phyloP scores from a whole-genome alignment of 2,329 filamentous ascomycete species.

The Colletotrichum ledebouriae region DNA sequence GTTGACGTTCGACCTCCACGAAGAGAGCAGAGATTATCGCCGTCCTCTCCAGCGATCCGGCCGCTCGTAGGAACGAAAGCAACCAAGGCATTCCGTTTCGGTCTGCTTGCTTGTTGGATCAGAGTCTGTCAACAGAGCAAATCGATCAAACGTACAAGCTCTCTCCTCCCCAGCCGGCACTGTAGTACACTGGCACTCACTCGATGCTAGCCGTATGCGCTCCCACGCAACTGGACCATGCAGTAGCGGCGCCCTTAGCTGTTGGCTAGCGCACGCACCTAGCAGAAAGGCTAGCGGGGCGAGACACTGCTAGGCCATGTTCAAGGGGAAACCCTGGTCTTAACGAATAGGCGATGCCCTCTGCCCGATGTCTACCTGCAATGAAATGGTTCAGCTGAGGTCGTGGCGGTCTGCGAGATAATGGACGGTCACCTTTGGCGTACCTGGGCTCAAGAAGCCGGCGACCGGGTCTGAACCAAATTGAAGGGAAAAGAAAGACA shows the following conservation, averaged over 20 bases:
- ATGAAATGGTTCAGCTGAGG: conserved; percentile 38
- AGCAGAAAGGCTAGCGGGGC: conserved; percentile 21
- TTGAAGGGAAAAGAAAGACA: conserved; percentile 10
- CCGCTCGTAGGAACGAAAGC: conserved; percentile 24
- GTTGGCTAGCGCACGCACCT: conserved; percentile 37
- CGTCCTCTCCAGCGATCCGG: not conserved
- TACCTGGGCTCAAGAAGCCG: conserved; percentile 23
- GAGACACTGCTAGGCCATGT: conserved; percentile 35
- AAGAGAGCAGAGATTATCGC: no score
- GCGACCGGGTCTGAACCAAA: conserved; percentile 16
- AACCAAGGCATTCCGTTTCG: conserved; percentile 9
- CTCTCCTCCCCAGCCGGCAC: conserved; percentile 24
- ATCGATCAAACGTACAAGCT: conserved; percentile 30
- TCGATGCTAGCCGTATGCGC: conserved; percentile 37
- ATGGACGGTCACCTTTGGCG: conserved; percentile 20
- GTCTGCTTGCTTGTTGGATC: conserved; percentile 25
- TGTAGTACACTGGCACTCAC: conserved; percentile 24
- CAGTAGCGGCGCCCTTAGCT: conserved; percentile 37
- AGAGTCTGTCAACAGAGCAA: conserved; percentile 13
- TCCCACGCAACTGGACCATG: conserved; percentile 39
- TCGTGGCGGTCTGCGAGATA: conserved; percentile 36
- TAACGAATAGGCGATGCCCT: conserved; percentile 26
- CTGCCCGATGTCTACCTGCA: conserved; percentile 10
- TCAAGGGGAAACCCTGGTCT: conserved; percentile 24
- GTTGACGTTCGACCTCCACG: not conserved